Base-by-base conservation (phyloP, 371 early-diverging fungal species). In the Coemansia sp. region DNA sequence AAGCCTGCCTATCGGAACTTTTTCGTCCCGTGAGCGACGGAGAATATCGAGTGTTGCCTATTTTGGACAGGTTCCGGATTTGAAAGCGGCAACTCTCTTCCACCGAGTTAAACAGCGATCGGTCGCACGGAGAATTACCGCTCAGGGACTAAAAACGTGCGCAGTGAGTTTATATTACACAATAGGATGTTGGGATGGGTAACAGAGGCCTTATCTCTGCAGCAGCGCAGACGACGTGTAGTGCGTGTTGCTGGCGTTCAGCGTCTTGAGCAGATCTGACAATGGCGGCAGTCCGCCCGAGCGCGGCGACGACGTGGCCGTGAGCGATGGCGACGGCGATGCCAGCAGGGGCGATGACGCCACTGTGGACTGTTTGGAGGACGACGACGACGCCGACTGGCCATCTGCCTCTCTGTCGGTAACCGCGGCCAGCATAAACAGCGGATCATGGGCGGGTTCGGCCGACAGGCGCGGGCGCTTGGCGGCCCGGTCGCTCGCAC, bases 351-450 rank as follows among this genome's bases (percentile, higher is more conserved):
- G 68, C 52, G 68, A 62, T 8, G 68, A 61, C n/a, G 62, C 34
- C 11, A 57, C 56, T 3, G 62, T 66, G 12, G 67, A 66, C 11
- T 57, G 52, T 51, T 52, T 57, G 36, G 66, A 53, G 5, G 68
- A 42, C 38, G 47, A 47, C 38, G 47, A 47, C 33, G 47, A 48
- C 30, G 34, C 41, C 39, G 47, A 48, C n/a, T 10, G 57, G 56
- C 43, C 39, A 47, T 12, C 38, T 33, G n/a, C 20, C 33, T 39
- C 58, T 49, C 48, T 58, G 20, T 63, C 67, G 30, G 72, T 67
- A 16, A 53, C 72, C 11, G 67, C 51, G 8, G 63, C 72, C 63
- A 71, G 52, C 39, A 71, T 49, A 34, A 59, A 63, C 42, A 71
- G 56, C 41, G 72, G 59, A 30, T 57, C 63, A 2, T 45, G 57